A percentile compares a stretch with the other conserved stretches of the same genome.
Evolutionary conservation across 2,329 filamentous ascomycete genomes (phyloP).

Genomic region (Raffaelea deltoideospora): DNA sequence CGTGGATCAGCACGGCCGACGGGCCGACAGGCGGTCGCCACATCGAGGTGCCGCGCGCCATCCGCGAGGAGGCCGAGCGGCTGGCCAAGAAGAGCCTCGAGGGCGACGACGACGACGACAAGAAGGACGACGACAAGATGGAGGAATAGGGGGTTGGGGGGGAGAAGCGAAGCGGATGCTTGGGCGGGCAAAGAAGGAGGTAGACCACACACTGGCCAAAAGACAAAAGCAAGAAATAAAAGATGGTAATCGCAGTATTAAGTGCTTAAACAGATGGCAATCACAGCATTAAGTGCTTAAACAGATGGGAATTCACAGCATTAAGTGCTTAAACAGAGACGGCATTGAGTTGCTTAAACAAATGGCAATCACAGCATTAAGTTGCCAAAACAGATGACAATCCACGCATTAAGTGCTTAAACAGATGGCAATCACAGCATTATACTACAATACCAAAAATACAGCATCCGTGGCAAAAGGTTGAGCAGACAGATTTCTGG

Average conservation of each 20-base stretch:
- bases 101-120: conserved; percentile 70
- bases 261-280: not conserved
- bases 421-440: no score
- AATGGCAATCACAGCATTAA: no score
- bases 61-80: conserved; percentile 83
- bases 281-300: not conserved
- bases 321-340: no score
- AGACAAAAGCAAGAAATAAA: not conserved
- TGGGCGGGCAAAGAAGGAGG: not conserved
- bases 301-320: no score
- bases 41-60: conserved; percentile 79
- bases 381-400: no score
- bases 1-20: conserved; percentile 76
- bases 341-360: no score
- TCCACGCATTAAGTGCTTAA: not conserved
- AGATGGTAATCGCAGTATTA: no score
- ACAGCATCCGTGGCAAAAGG: no score
- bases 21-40: conserved; percentile 89
- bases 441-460: no score
- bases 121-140: conserved; percentile 65
- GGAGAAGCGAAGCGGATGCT: not conserved
- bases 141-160: conserved; percentile 47
- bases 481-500: no score
- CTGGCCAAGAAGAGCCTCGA: conserved; percentile 84
- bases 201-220: not conserved